Conservation (phyloP, 202 grass and related monocot species). For the Dendrocalamus latiflorus region DNA sequence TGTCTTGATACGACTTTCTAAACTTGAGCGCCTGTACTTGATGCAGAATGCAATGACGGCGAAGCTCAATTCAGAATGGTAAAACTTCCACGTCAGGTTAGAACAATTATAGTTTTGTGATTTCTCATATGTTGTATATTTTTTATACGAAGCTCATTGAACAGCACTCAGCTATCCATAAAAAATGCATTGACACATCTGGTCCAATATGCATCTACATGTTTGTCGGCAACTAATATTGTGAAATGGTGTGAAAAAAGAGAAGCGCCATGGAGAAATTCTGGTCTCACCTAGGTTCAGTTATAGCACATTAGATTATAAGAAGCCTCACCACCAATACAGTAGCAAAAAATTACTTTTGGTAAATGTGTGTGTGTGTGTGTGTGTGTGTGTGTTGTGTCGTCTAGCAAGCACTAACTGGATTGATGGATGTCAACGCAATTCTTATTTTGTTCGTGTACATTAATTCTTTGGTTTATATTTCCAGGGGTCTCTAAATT, state of each 20-base stretch:
- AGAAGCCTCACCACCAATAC: not conserved
- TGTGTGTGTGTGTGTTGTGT: not conserved
- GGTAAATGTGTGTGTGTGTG: not conserved
- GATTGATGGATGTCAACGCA: not conserved
- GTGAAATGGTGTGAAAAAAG: not conserved
- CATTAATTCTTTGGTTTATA: not conserved
- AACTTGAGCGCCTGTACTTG: not conserved
- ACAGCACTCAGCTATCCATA: not conserved
- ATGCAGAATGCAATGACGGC: conserved; percentile 75
- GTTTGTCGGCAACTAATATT: not conserved
- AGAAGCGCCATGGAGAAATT: not conserved
- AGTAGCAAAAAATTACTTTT: not conserved
- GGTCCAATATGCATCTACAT: not conserved
- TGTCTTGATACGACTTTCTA: not conserved
- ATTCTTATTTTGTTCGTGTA: not conserved
- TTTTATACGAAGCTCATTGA: not conserved
- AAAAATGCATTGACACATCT: not conserved
- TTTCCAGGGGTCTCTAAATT: conserved; percentile 33
- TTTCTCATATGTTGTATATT: not conserved
- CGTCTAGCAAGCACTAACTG: not conserved
- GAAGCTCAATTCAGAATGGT: conserved; percentile 50
- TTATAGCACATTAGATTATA: not conserved
- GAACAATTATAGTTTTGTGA: not conserved
- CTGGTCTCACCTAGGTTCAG: not conserved
- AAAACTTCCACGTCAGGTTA: conserved; percentile 64